Evolutionary conservation across 1,284 basidiomycete genomes (phyloP).

Genomic region (Cryptococcus sp.): DNA sequence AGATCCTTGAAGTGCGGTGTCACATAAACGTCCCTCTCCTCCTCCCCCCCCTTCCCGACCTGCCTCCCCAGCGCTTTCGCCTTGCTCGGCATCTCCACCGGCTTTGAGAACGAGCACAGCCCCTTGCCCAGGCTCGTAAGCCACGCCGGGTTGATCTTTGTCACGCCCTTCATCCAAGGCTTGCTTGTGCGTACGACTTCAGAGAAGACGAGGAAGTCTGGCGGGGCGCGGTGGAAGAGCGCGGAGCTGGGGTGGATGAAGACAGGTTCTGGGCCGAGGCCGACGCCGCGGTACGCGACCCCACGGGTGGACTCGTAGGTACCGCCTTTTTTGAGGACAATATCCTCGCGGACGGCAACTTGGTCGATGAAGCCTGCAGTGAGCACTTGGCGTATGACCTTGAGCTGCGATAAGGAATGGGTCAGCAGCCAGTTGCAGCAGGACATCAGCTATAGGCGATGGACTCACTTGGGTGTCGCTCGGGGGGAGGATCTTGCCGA

Average conservation of each 20-base stretch:
- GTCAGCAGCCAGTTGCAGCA: neutral
- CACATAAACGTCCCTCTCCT: constrained; percentile 57
- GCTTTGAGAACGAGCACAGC: constrained; percentile 85
- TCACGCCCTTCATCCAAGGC: constrained; percentile 81
- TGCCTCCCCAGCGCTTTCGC: constrained; percentile 5
- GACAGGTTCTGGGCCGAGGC: constrained; percentile 72
- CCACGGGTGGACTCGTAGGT: constrained; percentile 73
- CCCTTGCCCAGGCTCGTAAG: constrained; percentile 72
- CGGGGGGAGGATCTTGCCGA: constrained; percentile 66
- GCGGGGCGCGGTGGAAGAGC: constrained; percentile 67
- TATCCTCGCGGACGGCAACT: constrained; percentile 86
- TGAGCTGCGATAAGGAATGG: constrained; percentile 59
- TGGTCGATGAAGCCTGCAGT: constrained; percentile 93
- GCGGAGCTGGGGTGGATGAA: constrained; percentile 90
- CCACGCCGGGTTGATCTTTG: constrained; percentile 86
- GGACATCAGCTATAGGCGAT: neutral
- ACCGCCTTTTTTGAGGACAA: constrained; percentile 57
- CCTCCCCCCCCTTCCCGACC: constrained; percentile 9
- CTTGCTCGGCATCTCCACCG: constrained; percentile 61
- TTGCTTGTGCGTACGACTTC: constrained; percentile 73
- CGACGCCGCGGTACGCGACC: constrained; percentile 79
- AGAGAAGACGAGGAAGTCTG: constrained; percentile 82
- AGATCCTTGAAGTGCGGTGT: constrained; percentile 78
- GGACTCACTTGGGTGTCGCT: constrained; percentile 63
- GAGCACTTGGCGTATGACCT: constrained; percentile 83